These are phyloP conservation scores for Trypanosomatidae sp. DNA, from an alignment of 208 protist species.

Conservation along the genomic window DNA sequence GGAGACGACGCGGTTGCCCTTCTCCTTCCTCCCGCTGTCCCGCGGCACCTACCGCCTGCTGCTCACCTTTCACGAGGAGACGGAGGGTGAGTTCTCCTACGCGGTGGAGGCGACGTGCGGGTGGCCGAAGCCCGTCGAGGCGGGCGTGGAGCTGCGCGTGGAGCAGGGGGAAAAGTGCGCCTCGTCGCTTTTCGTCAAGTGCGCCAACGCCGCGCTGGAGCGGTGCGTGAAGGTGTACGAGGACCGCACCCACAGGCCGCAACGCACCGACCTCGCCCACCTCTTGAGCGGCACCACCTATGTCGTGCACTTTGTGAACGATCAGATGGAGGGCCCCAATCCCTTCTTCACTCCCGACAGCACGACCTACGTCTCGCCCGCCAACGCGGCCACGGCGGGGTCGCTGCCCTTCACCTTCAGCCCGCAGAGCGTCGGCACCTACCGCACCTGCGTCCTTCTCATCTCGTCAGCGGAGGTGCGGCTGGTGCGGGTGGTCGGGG, in stretches of 20 bases:
- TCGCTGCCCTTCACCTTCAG: slow-evolving; percentile 71
- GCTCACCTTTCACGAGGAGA: slow-evolving; percentile 86
- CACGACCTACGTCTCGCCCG: slow-evolving; percentile 21
- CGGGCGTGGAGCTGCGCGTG: slow-evolving; percentile 50
- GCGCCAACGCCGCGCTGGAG: slow-evolving; percentile 62
- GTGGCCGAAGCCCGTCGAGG: slow-evolving; percentile 54
- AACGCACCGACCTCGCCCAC: slow-evolving; percentile 20
- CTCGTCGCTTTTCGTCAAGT: slow-evolving; percentile 50
- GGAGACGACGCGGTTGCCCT: slow-evolving; percentile 60
- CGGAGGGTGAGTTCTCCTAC: slow-evolving; percentile 91
- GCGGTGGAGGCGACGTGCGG: slow-evolving; percentile 62
- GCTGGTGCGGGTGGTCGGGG: slow-evolving; percentile 74
- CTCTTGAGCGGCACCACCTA: slow-evolving; percentile 35
- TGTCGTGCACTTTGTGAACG: slow-evolving; percentile 64
- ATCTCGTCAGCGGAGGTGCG: slow-evolving; percentile 89
- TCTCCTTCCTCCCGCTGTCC: slow-evolving; percentile 85
- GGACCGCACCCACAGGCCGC: slow-evolving; percentile 45
- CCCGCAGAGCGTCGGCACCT: slow-evolving; percentile 81
- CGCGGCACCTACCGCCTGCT: slow-evolving; percentile 70
- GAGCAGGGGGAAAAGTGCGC: slow-evolving; percentile 64
- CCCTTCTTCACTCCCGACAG: slow-evolving; percentile 73
- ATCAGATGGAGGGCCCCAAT: slow-evolving; percentile 67
- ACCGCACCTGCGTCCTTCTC: slow-evolving; percentile 80
- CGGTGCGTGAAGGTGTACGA: slow-evolving; percentile 69
- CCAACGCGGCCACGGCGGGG: slow-evolving; percentile 5